A percentile compares a stretch with the other conserved stretches of the same genome.
phyloP scores from a whole-genome alignment of 176 grass and related monocot genomes.

The Cenchrus purpureus region DNA sequence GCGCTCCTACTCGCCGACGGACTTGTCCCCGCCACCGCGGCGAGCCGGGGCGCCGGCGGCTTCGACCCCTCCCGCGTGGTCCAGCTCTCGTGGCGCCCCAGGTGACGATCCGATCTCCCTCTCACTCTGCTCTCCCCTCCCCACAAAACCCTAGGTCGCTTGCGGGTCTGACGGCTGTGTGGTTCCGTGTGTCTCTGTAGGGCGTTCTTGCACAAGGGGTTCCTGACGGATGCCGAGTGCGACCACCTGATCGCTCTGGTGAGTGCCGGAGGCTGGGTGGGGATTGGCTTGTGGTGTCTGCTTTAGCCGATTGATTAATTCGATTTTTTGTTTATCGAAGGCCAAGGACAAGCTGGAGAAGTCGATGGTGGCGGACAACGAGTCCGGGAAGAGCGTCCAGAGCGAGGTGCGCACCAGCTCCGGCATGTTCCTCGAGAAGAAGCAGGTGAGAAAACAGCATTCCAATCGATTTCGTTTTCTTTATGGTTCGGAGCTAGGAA shows the following conservation, averaged over 20 bases:
- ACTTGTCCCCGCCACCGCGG: not conserved
- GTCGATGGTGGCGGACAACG: constrained; percentile 85
- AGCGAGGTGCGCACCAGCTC: constrained; percentile 84
- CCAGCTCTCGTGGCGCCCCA: constrained; percentile 86
- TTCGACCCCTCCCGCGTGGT: constrained; percentile 72
- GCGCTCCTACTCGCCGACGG: constrained; percentile 29
- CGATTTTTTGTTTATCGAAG: constrained; percentile 26
- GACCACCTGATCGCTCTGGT: constrained; percentile 80
- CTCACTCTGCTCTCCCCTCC: no score
- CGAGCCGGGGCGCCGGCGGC: not conserved
- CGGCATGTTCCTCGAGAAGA: constrained; percentile 89
- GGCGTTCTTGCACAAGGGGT: constrained; percentile 88
- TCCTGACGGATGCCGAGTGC: constrained; percentile 76
- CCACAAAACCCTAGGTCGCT: not conserved
- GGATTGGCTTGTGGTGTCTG: constrained; percentile 9
- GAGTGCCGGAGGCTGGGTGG: constrained; percentile 14
- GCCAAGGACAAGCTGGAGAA: constrained; percentile 87
- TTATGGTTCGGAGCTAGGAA: not conserved
- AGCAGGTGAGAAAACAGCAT: constrained; percentile 50
- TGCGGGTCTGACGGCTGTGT: constrained; percentile 20
- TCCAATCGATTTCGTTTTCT: constrained; percentile 12
- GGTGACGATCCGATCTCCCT: constrained; percentile 50
- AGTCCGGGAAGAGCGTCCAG: constrained; percentile 73
- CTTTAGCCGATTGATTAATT: constrained; percentile 16
- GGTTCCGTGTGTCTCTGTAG: constrained; percentile 14